A percentile compares a stretch with the other conserved stretches of the same genome.
Evolutionary conservation across 306 rosid species (phyloP).

Genomic region (Carpinus viminea): DNA sequence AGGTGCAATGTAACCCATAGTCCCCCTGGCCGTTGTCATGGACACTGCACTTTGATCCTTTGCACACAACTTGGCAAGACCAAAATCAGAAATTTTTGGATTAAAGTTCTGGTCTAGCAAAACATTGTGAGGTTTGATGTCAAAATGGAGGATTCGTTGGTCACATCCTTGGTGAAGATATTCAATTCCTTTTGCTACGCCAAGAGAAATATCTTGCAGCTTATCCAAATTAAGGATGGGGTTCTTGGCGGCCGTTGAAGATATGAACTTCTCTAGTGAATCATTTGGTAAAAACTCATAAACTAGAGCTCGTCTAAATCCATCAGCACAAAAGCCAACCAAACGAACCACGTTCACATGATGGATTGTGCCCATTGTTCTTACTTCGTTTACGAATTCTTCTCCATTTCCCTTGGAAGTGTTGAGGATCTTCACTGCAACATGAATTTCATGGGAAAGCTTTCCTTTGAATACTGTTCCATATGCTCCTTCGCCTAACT

Average conservation of each 20-base stretch:
- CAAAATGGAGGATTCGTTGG: constrained; percentile 39
- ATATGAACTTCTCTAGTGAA: constrained; percentile 37
- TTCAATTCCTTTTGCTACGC: constrained; percentile 34
- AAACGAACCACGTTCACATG: too few relatives aligned
- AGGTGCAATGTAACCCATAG: too few relatives aligned
- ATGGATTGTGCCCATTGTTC: constrained; percentile 22
- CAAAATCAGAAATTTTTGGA: too few relatives aligned
- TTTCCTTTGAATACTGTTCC: constrained; percentile 32
- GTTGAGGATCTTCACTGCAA: constrained; percentile 34
- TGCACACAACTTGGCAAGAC: too few relatives aligned
- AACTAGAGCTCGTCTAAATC: too few relatives aligned
- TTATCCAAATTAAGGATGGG: constrained; percentile 33
- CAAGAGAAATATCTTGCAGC: constrained; percentile 16
- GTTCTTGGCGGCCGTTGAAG: constrained; percentile 29
- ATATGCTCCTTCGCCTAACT: constrained; percentile 30
- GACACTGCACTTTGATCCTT: too few relatives aligned
- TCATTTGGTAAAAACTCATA: constrained; percentile 17
- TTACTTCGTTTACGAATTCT: constrained; percentile 46
- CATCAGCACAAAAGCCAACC: too few relatives aligned
- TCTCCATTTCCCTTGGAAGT: constrained; percentile 29
- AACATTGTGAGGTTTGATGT: constrained; percentile 31
- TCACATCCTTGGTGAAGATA: constrained; percentile 46
- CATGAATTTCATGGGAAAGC: constrained; percentile 20
- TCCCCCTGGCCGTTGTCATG: too few relatives aligned
- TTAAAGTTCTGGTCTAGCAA: too few relatives aligned